A percentile compares a stretch with the other conserved stretches of the same genome.
Conservation (phyloP, 176 grass and related monocot species). For the Oryza rufipogon region DNA sequence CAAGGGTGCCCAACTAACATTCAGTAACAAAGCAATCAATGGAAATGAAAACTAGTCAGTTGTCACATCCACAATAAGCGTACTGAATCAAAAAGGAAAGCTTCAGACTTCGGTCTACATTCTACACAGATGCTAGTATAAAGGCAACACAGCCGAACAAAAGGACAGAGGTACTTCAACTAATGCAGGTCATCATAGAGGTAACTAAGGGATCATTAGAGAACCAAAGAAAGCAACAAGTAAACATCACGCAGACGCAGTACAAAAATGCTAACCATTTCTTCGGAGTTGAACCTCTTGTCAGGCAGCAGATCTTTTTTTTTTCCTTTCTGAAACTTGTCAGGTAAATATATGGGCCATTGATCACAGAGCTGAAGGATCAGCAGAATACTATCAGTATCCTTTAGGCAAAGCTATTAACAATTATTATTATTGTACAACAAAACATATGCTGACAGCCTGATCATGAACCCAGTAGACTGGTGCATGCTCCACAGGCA, state of each 20-base stretch:
- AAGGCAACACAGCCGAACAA: constrained; percentile 36
- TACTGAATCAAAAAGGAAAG: constrained; percentile 27
- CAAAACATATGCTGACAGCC: constrained; percentile 26
- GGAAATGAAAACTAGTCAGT: no score
- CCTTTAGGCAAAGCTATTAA: constrained; percentile 48
- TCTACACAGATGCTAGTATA: constrained; percentile 25
- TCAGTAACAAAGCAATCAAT: no score
- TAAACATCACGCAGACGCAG: neutral
- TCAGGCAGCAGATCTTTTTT: neutral
- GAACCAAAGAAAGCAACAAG: neutral
- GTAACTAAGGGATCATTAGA: neutral
- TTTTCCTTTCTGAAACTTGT: constrained; percentile 16
- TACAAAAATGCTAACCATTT: constrained; percentile 4
- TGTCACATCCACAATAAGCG: constrained; percentile 34
- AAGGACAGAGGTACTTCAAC: constrained; percentile 35
- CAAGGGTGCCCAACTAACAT: neutral
- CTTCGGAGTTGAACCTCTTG: constrained; percentile 18
- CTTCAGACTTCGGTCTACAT: constrained; percentile 35
- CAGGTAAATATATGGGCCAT: neutral
- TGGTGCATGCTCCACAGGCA: constrained; percentile 43
- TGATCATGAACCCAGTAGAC: constrained; percentile 13
- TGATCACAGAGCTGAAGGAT: neutral
- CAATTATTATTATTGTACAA: constrained; percentile 58
- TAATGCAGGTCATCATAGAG: constrained; percentile 24
- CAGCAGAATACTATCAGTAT: neutral